Evolutionary conservation across 2,329 filamentous ascomycete genomes (phyloP).

Genomic region (Fusarium acutatum): DNA sequence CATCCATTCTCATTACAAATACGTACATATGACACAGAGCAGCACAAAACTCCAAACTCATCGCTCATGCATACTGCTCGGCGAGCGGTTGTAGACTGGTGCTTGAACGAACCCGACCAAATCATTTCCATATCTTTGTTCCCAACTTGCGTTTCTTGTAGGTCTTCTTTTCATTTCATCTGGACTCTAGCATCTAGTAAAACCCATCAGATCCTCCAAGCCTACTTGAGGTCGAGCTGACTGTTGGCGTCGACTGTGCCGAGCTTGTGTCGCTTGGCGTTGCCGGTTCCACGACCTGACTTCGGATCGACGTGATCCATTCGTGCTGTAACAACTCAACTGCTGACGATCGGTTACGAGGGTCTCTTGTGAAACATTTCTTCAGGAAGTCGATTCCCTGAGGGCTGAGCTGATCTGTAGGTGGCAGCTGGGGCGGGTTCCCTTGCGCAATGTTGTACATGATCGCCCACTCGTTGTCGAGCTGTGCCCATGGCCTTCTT

Average conservation of each 20-base stretch:
- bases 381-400: slow-evolving; percentile 88
- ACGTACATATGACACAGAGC: slow-evolving; percentile 28
- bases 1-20: slow-evolving; percentile 35
- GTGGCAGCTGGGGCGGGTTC: slow-evolving; percentile 87
- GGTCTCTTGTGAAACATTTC: slow-evolving; percentile 87
- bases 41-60: slow-evolving; percentile 39
- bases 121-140: slow-evolving; percentile 5
- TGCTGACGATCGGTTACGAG: slow-evolving; percentile 79
- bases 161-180: not conserved
- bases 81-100: slow-evolving; percentile 27
- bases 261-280: slow-evolving; percentile 68
- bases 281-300: slow-evolving; percentile 69
- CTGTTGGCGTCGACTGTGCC: slow-evolving; percentile 47
- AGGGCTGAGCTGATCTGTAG: slow-evolving; percentile 82
- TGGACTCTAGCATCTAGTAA: slow-evolving; percentile 32
- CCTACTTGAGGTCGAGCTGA: slow-evolving; percentile 43
- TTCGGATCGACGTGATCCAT: slow-evolving; percentile 78
- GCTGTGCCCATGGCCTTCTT: slow-evolving; percentile 88
- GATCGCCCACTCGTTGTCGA: slow-evolving; percentile 99
- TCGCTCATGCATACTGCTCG: slow-evolving; percentile 35
- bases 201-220: slow-evolving; percentile 45
- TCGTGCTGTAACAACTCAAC: slow-evolving; percentile 93
- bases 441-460: slow-evolving; percentile 99
- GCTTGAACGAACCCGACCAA: slow-evolving; percentile 25
- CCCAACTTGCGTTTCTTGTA: not conserved